A percentile compares a stretch with the other conserved stretches of the same genome.
Conservation (phyloP, 768 basidiomycete genomes). For the Pulveroboletus sp. region DNA sequence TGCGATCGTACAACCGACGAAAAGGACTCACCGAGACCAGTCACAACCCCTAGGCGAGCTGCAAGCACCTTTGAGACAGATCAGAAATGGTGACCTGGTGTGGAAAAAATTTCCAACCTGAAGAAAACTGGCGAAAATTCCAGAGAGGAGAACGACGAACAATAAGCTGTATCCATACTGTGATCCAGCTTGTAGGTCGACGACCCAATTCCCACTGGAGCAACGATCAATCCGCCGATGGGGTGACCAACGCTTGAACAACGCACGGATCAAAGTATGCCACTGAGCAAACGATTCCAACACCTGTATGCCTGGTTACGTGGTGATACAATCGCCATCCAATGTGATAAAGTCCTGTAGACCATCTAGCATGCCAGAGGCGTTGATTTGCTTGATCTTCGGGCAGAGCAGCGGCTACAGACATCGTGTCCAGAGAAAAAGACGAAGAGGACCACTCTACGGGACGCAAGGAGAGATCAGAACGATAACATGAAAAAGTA, state of each 20-base stretch:
- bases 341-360: conserved; percentile 16
- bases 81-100: background rate
- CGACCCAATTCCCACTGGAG: conserved; percentile 79
- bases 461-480: background rate
- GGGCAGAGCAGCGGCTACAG: background rate
- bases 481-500: conserved; percentile 1
- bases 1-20: background rate
- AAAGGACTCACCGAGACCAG: conserved; percentile 58
- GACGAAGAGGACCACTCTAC: background rate
- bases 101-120: conserved; percentile 43
- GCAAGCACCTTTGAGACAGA: conserved; percentile 56
- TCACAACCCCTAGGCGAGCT: conserved; percentile 76
- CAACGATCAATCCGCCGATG: background rate
- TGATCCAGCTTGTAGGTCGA: conserved; percentile 84
- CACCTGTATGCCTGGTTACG: conserved; percentile 62
- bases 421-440: conserved; percentile 11
- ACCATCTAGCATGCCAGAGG: conserved; percentile 14
- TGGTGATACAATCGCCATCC: conserved; percentile 42
- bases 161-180: conserved; percentile 81
- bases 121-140: conserved; percentile 75
- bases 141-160: conserved; percentile 80
- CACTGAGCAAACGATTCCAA: conserved; percentile 83
- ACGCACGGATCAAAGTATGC: conserved; percentile 87
- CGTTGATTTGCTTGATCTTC: conserved; percentile 3
- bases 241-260: background rate